Percentiles rank a stretch among this genome's conserved stretches.
phyloP scores from a whole-genome alignment of 2,329 filamentous ascomycete genomes.

The Teratosphaeria gauchensis region DNA sequence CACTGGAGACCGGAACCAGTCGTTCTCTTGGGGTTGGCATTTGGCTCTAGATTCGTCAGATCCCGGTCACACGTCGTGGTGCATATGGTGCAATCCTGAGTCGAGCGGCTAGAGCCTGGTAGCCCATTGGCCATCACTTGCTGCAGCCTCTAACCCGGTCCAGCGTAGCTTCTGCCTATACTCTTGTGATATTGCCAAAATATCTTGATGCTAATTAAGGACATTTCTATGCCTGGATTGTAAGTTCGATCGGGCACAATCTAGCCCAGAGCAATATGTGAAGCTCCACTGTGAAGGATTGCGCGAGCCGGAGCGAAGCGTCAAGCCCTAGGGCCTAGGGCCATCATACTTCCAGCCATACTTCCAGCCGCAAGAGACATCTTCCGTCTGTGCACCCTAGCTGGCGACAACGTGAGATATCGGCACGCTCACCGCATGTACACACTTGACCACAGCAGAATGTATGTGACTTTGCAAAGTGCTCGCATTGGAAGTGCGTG shows the following conservation, averaged over 20 bases:
- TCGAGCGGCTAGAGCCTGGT: slow-evolving; percentile 11
- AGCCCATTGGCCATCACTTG: background rate
- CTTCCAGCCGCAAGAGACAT: background rate
- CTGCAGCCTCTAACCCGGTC: background rate
- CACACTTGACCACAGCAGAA: slow-evolving; percentile 15
- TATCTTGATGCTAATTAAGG: background rate
- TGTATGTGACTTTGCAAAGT: slow-evolving; percentile 7
- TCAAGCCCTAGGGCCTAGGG: background rate
- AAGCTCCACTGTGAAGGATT: background rate
- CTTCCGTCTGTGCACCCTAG: background rate
- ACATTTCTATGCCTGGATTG: background rate
- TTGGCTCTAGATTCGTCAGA: slow-evolving; percentile 12
- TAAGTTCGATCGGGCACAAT: too few relatives aligned
- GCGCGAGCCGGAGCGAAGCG: background rate
- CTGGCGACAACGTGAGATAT: background rate
- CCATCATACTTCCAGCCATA: background rate
- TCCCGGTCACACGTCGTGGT: slow-evolving; percentile 5
- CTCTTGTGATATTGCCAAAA: background rate
- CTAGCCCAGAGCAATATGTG: background rate
- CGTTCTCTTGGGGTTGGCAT: slow-evolving; percentile 2
- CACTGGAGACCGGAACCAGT: slow-evolving; percentile 9
- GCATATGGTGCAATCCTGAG: background rate
- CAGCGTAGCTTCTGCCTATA: background rate
- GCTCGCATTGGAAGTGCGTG: slow-evolving; percentile 18
- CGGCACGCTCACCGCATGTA: slow-evolving; percentile 8